Base-by-base conservation (phyloP, 1,284 basidiomycete genomes). In the Puccinia coronata region DNA sequence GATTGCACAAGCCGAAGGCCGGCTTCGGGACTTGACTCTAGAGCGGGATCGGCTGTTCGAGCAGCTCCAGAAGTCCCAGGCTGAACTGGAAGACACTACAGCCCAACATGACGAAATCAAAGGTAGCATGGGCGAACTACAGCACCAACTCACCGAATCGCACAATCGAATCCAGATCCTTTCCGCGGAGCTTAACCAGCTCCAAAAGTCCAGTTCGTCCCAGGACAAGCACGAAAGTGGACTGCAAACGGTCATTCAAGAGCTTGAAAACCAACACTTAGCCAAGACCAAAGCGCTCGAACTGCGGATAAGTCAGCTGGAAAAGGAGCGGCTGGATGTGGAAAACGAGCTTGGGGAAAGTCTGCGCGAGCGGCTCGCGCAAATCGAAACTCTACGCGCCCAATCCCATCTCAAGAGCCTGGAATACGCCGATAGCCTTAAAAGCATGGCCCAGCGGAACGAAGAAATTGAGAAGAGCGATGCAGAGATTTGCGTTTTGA, bases 271-370 rank as follows among this genome's bases (percentile, higher is more conserved):
- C 14, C 55, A 73, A 41, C 70, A 80, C 55, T 20, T 31, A 1
- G n/a, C 14, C 20, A 49, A 72, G 36, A 65, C 39, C 12, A 53
- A 57, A 34, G 20, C 34, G 18, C 47, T 80, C 2, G 28, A 61
- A 55, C 0, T 34, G 1, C 55, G 79, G 63, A 80, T 80, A 18
- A 41, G 39, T 16, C 70, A 80, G 47, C 25, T 80, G 31, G 79
- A 80, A 53, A 80, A 80, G 49, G 79, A 80, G 34, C 70, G 79
- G 12, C n/a, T 34, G 8, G 79, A 80, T 51, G 55, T 80, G 6
- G 79, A 80, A 31, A 39, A 53, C 14, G 71, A 72, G 31, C 57
- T 80, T 12, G 59, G 70, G 0, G 57, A 80, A n/a, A 80, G 39
- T 34, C 47, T 80, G 20, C 23, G 41, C 41, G 55, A 72, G 53